Percentiles rank a stretch among this genome's conserved stretches.
phyloP scores from a whole-genome alignment of 306 rosid species.

The Astragalus membranaceus region DNA sequence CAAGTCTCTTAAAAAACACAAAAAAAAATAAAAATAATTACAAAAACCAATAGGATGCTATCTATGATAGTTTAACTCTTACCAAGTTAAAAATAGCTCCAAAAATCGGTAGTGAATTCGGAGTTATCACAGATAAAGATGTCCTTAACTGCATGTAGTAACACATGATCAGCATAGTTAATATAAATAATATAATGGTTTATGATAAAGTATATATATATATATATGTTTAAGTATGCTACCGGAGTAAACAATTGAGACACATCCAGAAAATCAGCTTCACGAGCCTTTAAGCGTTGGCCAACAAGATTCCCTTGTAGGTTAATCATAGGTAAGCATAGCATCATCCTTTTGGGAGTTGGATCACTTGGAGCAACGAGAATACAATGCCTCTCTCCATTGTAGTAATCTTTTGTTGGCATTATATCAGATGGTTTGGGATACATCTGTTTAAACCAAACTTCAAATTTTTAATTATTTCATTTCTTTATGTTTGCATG shows the following conservation, averaged over 20 bases:
- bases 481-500: too few relatives aligned
- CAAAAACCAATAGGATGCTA: too few relatives aligned
- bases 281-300: not conserved
- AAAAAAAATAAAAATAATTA: too few relatives aligned
- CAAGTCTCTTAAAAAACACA: too few relatives aligned
- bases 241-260: conserved; percentile 10
- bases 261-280: not conserved
- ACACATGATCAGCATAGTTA: not conserved
- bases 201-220: too few relatives aligned
- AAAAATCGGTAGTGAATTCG: conserved; percentile 6
- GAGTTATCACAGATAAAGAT: conserved; percentile 19
- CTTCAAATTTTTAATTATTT: not conserved
- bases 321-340: not conserved
- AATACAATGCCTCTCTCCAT: conserved; percentile 18
- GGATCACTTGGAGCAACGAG: conserved; percentile 3
- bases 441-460: conserved; percentile 14
- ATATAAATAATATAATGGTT: not conserved
- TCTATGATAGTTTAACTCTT: not conserved
- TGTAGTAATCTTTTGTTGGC: not conserved
- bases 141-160: not conserved
- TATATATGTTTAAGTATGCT: not conserved
- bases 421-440: not conserved
- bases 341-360: not conserved
- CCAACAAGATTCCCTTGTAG: not conserved
- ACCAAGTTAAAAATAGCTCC: conserved; percentile 19